These are phyloP conservation scores for Ganoderma lucidum DNA, from an alignment of 1,284 basidiomycete genomes.

Conservation along the genomic window DNA sequence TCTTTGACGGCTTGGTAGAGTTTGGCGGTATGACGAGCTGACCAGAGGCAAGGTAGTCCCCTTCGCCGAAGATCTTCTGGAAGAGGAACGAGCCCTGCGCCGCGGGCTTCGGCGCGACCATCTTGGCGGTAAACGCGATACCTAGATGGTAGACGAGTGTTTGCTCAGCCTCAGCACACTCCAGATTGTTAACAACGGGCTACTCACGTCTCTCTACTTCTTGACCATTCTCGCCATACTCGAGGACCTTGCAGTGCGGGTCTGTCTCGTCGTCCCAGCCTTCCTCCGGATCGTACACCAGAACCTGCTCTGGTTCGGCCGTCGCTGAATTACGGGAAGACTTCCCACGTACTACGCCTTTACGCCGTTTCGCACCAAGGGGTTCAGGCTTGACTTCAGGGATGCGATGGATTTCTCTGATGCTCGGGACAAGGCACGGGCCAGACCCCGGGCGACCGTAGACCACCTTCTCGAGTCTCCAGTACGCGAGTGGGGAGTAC, in stretches of 20 bases:
- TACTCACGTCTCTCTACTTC: slow-evolving; percentile 78
- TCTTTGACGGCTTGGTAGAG: slow-evolving; percentile 86
- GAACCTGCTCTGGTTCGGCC: slow-evolving; percentile 46
- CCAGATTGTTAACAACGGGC: background rate
- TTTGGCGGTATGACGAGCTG: slow-evolving; percentile 83
- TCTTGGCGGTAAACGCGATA: slow-evolving; percentile 77
- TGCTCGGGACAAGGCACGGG: slow-evolving; percentile 73
- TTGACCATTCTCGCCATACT: slow-evolving; percentile 63
- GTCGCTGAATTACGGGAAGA: slow-evolving; percentile 40
- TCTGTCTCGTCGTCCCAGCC: slow-evolving; percentile 90
- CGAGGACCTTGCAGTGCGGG: slow-evolving; percentile 72
- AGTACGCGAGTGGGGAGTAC: slow-evolving; percentile 86
- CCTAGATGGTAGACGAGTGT: slow-evolving; percentile 49
- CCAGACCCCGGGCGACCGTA: slow-evolving; percentile 72
- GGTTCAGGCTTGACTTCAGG: slow-evolving; percentile 71
- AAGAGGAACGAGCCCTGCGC: slow-evolving; percentile 81
- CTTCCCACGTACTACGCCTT: slow-evolving; percentile 49
- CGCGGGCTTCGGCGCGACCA: slow-evolving; percentile 66
- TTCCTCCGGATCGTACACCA: slow-evolving; percentile 69
- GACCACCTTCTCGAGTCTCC: slow-evolving; percentile 92
- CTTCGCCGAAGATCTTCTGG: slow-evolving; percentile 96
- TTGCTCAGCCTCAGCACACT: slow-evolving; percentile 1
- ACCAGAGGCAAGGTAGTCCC: slow-evolving; percentile 91
- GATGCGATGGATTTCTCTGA: slow-evolving; percentile 84
- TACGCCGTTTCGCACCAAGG: slow-evolving; percentile 56